phyloP scores from a whole-genome alignment of 2,329 filamentous ascomycete genomes.

The Beauveria sp. region DNA sequence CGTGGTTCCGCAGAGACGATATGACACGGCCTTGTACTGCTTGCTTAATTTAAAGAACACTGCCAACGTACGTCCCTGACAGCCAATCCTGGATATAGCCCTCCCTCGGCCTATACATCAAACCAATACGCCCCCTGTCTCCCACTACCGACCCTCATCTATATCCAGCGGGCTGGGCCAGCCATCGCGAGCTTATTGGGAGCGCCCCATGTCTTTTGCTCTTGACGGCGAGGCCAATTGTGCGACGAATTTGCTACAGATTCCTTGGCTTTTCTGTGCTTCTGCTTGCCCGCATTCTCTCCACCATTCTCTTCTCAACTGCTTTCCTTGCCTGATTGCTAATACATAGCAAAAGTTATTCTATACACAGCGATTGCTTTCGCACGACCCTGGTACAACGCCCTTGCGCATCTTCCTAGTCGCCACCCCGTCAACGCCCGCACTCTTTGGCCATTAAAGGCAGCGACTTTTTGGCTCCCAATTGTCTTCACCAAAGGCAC shows the following conservation, averaged over 20 bases:
- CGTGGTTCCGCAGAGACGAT: background rate
- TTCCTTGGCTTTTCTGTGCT: background rate
- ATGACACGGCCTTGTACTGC: constrained; percentile 3
- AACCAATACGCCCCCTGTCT: constrained; percentile 3
- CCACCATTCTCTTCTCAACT: background rate
- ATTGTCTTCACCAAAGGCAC: background rate
- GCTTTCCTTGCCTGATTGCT: constrained; percentile 2
- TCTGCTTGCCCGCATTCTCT: background rate
- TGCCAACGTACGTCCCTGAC: background rate
- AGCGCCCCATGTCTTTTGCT: background rate
- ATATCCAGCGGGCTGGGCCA: constrained; percentile 3
- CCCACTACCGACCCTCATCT: constrained; percentile 5
- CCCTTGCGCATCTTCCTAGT: background rate
- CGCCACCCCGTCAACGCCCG: background rate
- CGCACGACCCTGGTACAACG: constrained; percentile 5
- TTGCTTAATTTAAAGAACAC: background rate
- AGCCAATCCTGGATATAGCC: background rate
- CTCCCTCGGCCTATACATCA: background rate
- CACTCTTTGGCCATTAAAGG: background rate
- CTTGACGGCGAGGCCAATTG: background rate
- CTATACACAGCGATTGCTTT: constrained; percentile 6
- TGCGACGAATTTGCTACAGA: background rate
- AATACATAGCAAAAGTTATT: background rate
- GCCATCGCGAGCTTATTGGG: background rate
- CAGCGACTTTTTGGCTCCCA: background rate